Conservation (phyloP, 176 grass and related monocot genomes). For the Phyllostachys edulis region DNA sequence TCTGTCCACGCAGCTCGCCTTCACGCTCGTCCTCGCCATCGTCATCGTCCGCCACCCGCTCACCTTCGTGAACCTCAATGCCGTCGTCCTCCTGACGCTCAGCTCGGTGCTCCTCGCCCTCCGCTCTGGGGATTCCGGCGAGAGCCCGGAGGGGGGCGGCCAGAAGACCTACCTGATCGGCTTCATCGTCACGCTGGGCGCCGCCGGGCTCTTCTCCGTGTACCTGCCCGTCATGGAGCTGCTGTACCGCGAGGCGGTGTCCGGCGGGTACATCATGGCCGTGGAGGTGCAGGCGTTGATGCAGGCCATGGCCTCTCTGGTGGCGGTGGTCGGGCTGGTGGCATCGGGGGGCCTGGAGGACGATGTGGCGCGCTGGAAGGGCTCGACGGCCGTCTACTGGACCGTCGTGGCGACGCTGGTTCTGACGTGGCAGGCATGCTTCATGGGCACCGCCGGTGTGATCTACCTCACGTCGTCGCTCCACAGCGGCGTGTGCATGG, state of each 20-base stretch:
- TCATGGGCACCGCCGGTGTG: conserved; percentile 90
- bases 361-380: conserved; percentile 42
- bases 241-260: conserved; percentile 52
- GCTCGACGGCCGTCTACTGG: conserved; percentile 54
- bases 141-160: conserved; percentile 35
- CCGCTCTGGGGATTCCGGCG: conserved; percentile 42
- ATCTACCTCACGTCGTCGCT: conserved; percentile 81
- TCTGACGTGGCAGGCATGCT: conserved; percentile 83
- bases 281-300: conserved; percentile 90
- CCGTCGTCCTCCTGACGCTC: conserved; percentile 66
- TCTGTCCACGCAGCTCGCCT: conserved; percentile 82
- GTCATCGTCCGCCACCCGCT: conserved; percentile 76
- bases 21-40: conserved; percentile 78
- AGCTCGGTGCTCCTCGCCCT: conserved; percentile 76
- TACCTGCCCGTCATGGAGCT: conserved; percentile 89
- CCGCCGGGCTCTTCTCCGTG: conserved; percentile 63
- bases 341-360: conserved; percentile 36
- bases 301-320: conserved; percentile 49
- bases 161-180: conserved; percentile 49
- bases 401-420: conserved; percentile 44
- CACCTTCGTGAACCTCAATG: conserved; percentile 82
- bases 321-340: conserved; percentile 47
- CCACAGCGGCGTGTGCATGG: conserved; percentile 89
- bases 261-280: conserved; percentile 49
- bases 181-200: conserved; percentile 65